Evolutionary conservation across 257 asterid species (phyloP), one percentile per base, ranked within the genome.

Genomic region (Catharanthus roseus): DNA sequence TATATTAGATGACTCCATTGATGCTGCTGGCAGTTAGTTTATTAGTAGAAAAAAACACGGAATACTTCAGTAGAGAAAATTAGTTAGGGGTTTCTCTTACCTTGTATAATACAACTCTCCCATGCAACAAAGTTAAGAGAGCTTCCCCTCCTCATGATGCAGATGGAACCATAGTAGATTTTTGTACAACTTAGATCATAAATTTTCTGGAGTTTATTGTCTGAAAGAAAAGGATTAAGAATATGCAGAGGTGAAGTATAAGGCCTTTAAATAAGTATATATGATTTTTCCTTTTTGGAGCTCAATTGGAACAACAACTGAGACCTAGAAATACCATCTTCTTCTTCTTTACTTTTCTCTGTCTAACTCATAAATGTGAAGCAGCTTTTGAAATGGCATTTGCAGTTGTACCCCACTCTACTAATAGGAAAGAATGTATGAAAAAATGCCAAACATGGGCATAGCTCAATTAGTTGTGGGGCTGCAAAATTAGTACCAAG

Each of bases 311-410:
- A 64, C 69, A 41, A 74, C 82, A 79, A 80, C 82, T 74, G 76
- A 71, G 69, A 42, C 74, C 73, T 77, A 65, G 68, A 75, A 69
- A 76, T 54, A 65, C 75, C 76, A 51, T 74, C 72, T 62, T 54
- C 75, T 79, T 82, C 74, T 78, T 86, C 78, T 74, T 74, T 72
- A n/a, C n/a, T n/a, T n/a, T n/a, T n/a, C n/a, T n/a, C 87, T 86
- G 84, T 81, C 85, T 72, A 53, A 79, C 88, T 88, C 90, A 90
- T 92, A 85, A 86, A 85, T 92, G 73, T 69, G 73, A 85, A 81
- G 87, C 82, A 84, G 86, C 82, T 81, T 86, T 81, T 84, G 86
- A 75, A 67, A 82, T 85, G 83, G 79, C 66, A 85, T 73, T 38
- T 86, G 70, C 85, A 82, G 82, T 81, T 67, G 66, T 79, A 88